phyloP scores from a whole-genome alignment of 75 land plant species.

The Gnetum montanum region DNA sequence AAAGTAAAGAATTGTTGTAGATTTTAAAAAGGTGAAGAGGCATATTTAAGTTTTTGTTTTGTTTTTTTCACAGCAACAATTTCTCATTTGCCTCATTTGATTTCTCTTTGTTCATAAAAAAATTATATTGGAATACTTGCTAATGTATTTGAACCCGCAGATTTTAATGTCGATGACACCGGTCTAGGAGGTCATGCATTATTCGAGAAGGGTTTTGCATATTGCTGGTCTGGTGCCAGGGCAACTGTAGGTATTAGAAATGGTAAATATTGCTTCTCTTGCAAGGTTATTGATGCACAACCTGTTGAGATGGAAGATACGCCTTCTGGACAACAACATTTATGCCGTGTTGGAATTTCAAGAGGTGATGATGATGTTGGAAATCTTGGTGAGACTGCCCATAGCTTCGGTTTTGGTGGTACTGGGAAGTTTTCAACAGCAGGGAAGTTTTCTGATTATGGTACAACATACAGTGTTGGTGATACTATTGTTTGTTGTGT shows the following conservation, averaged over 20 bases:
- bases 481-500: conserved; percentile 51
- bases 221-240: conserved; percentile 60
- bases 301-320: conserved; percentile 39
- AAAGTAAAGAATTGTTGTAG: no score
- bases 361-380: conserved; percentile 43
- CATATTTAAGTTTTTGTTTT: no score
- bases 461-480: conserved; percentile 34
- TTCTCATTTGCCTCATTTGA: no score
- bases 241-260: conserved; percentile 35
- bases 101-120: no score
- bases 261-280: conserved; percentile 46
- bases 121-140: no score
- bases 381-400: conserved; percentile 32
- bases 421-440: conserved; percentile 42
- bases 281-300: conserved; percentile 29
- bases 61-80: no score
- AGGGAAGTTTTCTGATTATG: conserved; percentile 32
- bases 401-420: conserved; percentile 53
- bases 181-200: conserved; percentile 40
- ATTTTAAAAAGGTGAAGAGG: no score
- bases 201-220: conserved; percentile 36
- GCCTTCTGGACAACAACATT: conserved; percentile 28
- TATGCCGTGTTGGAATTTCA: conserved; percentile 46
- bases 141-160: no score
- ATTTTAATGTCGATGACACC: conserved; percentile 26